Conservation (phyloP, 2,329 filamentous ascomycete genomes). For the Pyrenophora seminiperda region DNA sequence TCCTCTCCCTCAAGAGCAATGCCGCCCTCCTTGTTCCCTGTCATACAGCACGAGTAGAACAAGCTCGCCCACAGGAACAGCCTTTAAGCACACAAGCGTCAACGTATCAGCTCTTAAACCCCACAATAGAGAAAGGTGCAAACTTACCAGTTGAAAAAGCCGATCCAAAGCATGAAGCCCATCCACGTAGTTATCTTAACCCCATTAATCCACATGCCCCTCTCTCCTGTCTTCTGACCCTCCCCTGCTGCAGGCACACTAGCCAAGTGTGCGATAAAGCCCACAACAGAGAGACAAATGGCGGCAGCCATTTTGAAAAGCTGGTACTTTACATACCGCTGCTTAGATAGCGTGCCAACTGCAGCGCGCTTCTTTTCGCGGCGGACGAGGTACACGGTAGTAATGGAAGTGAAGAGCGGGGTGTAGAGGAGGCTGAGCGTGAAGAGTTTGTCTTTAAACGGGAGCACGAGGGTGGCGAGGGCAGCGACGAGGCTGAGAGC, state of each 20-base stretch:
- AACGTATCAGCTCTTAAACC: background rate
- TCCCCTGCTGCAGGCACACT: constrained; percentile 11
- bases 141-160: constrained; percentile 34
- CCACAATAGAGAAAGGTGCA: too few relatives aligned
- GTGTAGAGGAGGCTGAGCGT: constrained; percentile 32
- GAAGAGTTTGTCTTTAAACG: constrained; percentile 25
- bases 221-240: constrained; percentile 8
- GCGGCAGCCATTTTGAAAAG: constrained; percentile 28
- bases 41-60: constrained; percentile 38
- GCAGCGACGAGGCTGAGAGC: constrained; percentile 20
- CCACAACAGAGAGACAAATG: constrained; percentile 25
- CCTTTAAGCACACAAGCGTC: constrained; percentile 13
- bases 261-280: constrained; percentile 18
- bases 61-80: constrained; percentile 33
- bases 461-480: constrained; percentile 27
- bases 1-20: constrained; percentile 33
- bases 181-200: constrained; percentile 29
- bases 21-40: constrained; percentile 22
- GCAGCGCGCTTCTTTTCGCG: constrained; percentile 26
- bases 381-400: constrained; percentile 25
- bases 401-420: constrained; percentile 27
- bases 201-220: constrained; percentile 24
- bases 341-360: constrained; percentile 24
- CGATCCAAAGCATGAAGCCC: constrained; percentile 27
- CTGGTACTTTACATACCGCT: constrained; percentile 33